A percentile compares a stretch with the other conserved stretches of the same genome.
Evolutionary conservation across 2,329 filamentous ascomycete genomes (phyloP).

Genomic region (Fusarium luffae): DNA sequence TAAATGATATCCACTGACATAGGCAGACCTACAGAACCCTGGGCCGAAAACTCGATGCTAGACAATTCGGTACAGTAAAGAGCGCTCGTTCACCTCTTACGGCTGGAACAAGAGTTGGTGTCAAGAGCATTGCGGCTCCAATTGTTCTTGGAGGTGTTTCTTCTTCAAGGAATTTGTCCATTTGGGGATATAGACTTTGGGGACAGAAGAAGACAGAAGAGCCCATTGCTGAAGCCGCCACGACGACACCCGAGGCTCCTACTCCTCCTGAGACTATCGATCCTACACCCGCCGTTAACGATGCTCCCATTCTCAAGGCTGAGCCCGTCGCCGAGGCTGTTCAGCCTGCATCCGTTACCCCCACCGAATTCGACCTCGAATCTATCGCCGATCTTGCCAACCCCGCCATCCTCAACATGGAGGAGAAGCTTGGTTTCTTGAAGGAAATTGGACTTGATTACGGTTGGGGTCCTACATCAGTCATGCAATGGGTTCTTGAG

Average conservation of each 20-base stretch:
- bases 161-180: slow-evolving; percentile 48
- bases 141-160: slow-evolving; percentile 48
- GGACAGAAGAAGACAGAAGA: slow-evolving; percentile 47
- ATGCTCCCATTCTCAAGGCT: slow-evolving; percentile 35
- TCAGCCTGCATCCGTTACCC: slow-evolving; percentile 37
- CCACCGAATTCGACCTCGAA: slow-evolving; percentile 51
- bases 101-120: slow-evolving; percentile 40
- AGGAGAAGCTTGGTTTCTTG: slow-evolving; percentile 84
- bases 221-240: slow-evolving; percentile 27
- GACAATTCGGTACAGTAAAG: slow-evolving; percentile 52
- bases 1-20: slow-evolving; percentile 7
- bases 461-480: slow-evolving; percentile 80
- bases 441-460: slow-evolving; percentile 86
- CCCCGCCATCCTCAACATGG: slow-evolving; percentile 66
- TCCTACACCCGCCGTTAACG: slow-evolving; percentile 16
- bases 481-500: slow-evolving; percentile 82
- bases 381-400: slow-evolving; percentile 52
- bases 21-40: slow-evolving; percentile 44
- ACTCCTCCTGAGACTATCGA: slow-evolving; percentile 28
- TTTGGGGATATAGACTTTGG: slow-evolving; percentile 48
- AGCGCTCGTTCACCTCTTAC: slow-evolving; percentile 35
- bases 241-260: slow-evolving; percentile 36
- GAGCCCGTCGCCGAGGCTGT: slow-evolving; percentile 33
- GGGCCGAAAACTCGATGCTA: slow-evolving; percentile 48
- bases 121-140: slow-evolving; percentile 41